These are phyloP conservation scores for Rhizoclosmatium globosum DNA, from an alignment of 192 early-diverging fungal species.

Conservation along the genomic window DNA sequence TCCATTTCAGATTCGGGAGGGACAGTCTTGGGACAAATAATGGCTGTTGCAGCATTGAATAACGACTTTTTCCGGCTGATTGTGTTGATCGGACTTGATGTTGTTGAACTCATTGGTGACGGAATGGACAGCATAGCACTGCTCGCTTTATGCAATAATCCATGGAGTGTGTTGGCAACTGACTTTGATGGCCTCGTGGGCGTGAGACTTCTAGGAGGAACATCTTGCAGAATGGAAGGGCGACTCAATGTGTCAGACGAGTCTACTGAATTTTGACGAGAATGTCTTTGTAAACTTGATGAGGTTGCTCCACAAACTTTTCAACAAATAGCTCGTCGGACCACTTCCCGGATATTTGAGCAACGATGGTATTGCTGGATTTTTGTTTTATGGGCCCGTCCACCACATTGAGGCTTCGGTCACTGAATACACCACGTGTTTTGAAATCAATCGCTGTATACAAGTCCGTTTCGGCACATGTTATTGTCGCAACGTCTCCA, in stretches of 20 bases:
- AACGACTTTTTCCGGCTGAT: constrained; percentile 45
- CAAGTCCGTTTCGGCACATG: constrained; percentile 70
- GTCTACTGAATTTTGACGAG: too few relatives aligned
- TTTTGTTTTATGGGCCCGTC: constrained; percentile 63
- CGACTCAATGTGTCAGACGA: too few relatives aligned
- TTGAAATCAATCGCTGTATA: constrained; percentile 34
- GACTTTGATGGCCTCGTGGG: neutral
- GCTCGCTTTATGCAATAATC: neutral
- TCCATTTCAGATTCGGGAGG: constrained; percentile 75
- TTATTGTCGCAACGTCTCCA: constrained; percentile 65
- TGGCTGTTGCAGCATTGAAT: constrained; percentile 51
- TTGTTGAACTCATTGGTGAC: neutral
- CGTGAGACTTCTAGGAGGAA: neutral
- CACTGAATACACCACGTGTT: constrained; percentile 67
- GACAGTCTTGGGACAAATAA: constrained; percentile 48
- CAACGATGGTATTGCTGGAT: neutral
- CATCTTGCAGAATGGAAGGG: neutral
- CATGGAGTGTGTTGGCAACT: neutral
- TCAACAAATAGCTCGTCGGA: constrained; percentile 68
- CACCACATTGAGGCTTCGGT: constrained; percentile 72
- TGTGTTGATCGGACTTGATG: constrained; percentile 55
- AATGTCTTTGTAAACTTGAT: too few relatives aligned
- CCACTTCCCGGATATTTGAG: constrained; percentile 77
- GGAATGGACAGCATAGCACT: neutral
- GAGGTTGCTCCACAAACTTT: neutral